A percentile compares a stretch with the other conserved stretches of the same genome.
Conservation (phyloP, 2,329 filamentous ascomycete genomes). For the Cytospora paraplurivora region DNA sequence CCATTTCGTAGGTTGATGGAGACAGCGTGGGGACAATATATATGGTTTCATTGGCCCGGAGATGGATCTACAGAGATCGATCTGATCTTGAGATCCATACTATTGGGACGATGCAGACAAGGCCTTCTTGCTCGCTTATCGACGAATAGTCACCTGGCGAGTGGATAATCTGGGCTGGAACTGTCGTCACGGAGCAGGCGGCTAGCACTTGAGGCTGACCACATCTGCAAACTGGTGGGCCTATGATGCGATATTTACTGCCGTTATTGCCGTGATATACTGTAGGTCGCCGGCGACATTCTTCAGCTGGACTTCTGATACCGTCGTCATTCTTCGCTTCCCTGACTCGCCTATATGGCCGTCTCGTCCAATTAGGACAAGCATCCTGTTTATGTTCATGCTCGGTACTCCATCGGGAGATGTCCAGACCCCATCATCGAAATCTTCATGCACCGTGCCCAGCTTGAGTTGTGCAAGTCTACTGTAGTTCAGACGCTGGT, state of each 20-base stretch:
- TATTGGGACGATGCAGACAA: neutral
- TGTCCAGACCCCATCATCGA: slow-evolving; percentile 14
- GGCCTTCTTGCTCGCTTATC: neutral
- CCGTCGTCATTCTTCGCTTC: slow-evolving; percentile 2
- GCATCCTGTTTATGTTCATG: slow-evolving; percentile 21
- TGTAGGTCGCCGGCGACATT: neutral
- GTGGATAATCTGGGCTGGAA: neutral
- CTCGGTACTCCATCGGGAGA: slow-evolving; percentile 6
- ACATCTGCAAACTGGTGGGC: neutral
- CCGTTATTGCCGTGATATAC: neutral
- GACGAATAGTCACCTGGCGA: neutral
- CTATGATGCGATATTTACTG: slow-evolving; percentile 13
- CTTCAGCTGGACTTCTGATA: neutral
- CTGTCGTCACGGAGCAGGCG: neutral
- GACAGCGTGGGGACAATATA: too few species aligned
- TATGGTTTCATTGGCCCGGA: too few species aligned
- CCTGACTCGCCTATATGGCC: slow-evolving; percentile 14
- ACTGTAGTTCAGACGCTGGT: neutral
- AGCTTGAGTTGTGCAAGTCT: neutral
- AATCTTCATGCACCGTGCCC: slow-evolving; percentile 10
- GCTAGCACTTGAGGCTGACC: neutral
- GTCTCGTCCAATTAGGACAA: slow-evolving; percentile 24
- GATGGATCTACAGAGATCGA: too few species aligned
- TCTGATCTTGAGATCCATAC: too few species aligned
- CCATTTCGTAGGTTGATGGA: too few species aligned